phyloP scores from a whole-genome alignment of 140 eudicot genomes.

The Ambrosia hybrid region DNA sequence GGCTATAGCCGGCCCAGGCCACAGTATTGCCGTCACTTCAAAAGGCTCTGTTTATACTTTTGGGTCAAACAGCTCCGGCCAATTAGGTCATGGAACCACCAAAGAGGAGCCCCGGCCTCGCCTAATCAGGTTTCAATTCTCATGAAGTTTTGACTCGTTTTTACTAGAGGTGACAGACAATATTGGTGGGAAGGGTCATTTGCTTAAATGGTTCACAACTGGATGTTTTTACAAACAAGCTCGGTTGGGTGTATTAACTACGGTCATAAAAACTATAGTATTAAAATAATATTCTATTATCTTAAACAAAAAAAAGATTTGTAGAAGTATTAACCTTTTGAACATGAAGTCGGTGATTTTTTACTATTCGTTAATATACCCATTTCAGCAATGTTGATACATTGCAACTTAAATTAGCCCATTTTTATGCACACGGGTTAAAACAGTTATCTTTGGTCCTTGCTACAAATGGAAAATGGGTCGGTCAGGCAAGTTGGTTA shows the following conservation, averaged over 20 bases:
- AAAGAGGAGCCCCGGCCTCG: slow-evolving; percentile 78
- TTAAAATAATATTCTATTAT: not conserved
- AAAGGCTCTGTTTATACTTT: slow-evolving; percentile 81
- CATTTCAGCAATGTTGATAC: not conserved
- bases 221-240: not conserved
- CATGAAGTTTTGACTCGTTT: not conserved
- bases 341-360: not conserved
- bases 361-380: not conserved
- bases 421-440: not conserved
- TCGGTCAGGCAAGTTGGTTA: not conserved
- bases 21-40: slow-evolving; percentile 86
- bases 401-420: not conserved
- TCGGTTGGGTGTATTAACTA: not conserved
- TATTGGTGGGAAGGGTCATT: not conserved
- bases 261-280: not conserved
- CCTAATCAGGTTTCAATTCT: slow-evolving; percentile 51
- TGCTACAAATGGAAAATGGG: no score
- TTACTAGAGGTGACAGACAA: slow-evolving; percentile 17
- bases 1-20: slow-evolving; percentile 98
- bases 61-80: slow-evolving; percentile 90
- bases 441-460: not conserved
- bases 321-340: not conserved
- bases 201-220: not conserved
- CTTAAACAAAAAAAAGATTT: not conserved
- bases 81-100: slow-evolving; percentile 85